Conservation (phyloP, 1,284 basidiomycete genomes). For the Trichosporon ovoides region DNA sequence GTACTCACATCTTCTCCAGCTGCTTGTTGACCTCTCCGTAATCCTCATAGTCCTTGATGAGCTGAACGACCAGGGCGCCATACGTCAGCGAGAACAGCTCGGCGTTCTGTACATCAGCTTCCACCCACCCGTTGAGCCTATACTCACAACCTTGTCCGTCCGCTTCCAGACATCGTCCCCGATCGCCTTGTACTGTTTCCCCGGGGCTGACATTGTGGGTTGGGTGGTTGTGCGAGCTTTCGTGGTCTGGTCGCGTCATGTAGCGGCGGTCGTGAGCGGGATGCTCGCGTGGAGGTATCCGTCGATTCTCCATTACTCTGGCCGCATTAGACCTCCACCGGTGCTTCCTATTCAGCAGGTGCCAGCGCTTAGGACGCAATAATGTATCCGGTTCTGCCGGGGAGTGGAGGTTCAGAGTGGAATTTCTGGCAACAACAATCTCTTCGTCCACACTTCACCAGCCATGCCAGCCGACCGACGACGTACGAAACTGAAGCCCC, state of each 20-base stretch:
- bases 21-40: constrained; percentile 72
- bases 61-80: constrained; percentile 93
- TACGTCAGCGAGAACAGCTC: constrained; percentile 97
- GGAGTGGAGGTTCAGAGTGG: no score
- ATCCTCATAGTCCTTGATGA: constrained; percentile 99
- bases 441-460: no score
- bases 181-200: constrained; percentile 48
- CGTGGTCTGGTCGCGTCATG: constrained; percentile 1
- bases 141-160: constrained; percentile 79
- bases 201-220: constrained; percentile 17
- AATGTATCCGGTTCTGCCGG: no score
- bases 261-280: no score
- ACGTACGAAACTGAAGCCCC: constrained; percentile 17
- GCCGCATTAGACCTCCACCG: no score
- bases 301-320: no score
- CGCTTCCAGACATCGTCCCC: constrained; percentile 86
- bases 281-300: neutral
- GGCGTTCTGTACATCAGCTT: no score
- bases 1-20: constrained; percentile 58
- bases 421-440: neutral
- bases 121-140: no score
- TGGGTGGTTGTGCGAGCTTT: neutral
- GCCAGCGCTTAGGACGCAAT: no score
- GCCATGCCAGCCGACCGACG: neutral
- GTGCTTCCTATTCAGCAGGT: neutral